Percentiles rank a stretch among this genome's conserved stretches.
Conservation (phyloP, 106 monocot species). For the Dendrobium officinale region DNA sequence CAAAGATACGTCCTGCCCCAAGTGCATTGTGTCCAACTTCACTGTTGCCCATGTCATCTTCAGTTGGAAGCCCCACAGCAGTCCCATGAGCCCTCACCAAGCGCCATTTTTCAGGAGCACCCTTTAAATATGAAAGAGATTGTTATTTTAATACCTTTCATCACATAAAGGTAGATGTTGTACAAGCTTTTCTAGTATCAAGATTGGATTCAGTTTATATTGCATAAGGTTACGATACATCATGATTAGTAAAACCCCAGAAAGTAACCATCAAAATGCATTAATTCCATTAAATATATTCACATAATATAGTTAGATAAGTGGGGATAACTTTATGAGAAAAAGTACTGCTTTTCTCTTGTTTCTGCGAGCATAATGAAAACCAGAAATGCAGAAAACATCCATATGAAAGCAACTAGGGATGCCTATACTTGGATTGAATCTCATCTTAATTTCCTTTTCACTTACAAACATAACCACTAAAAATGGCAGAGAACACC, state of each 20-base stretch:
- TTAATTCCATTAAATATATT: neutral
- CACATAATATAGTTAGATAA: neutral
- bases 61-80: constrained; percentile 85
- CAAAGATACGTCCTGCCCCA: constrained; percentile 83
- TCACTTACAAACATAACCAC: too few species aligned
- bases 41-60: constrained; percentile 97
- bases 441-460: too few species aligned
- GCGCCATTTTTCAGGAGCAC: constrained; percentile 72
- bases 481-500: too few species aligned
- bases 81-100: constrained; percentile 81
- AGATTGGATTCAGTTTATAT: neutral
- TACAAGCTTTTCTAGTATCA: neutral
- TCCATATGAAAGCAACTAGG: neutral
- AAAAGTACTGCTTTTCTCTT: neutral
- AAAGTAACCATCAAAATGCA: neutral
- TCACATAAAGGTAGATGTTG: neutral
- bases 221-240: neutral
- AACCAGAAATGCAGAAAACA: neutral
- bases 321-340: neutral
- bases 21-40: constrained; percentile 96
- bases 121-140: constrained; percentile 25
- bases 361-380: neutral
- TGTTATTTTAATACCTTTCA: neutral
- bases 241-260: neutral
- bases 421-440: too few species aligned